Percentiles rank a stretch among this genome's conserved stretches.
These are phyloP conservation scores for Pezicula rhizophila DNA, from an alignment of 2,329 filamentous ascomycete species.

Conservation along the genomic window DNA sequence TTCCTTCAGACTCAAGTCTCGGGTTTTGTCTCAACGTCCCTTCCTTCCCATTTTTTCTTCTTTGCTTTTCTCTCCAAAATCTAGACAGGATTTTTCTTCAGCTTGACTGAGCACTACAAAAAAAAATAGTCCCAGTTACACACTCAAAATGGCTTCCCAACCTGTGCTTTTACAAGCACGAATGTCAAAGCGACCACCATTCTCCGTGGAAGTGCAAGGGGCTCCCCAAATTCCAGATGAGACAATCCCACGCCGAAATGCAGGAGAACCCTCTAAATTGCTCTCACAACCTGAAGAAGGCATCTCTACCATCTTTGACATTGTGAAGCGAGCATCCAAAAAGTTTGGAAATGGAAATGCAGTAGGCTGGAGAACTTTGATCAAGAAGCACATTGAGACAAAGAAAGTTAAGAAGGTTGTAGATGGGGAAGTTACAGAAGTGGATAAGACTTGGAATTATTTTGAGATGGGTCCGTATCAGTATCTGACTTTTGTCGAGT, in stretches of 20 bases:
- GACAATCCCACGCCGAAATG: slow-evolving; percentile 55
- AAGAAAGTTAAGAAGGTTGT: slow-evolving; percentile 85
- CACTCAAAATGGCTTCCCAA: too few species aligned
- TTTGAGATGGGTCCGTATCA: slow-evolving; percentile 75
- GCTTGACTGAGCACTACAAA: too few species aligned
- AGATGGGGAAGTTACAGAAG: slow-evolving; percentile 69
- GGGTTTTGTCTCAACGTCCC: too few species aligned
- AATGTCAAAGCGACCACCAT: slow-evolving; percentile 40
- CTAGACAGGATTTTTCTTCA: too few species aligned
- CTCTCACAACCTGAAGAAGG: slow-evolving; percentile 32
- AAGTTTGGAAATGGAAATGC: slow-evolving; percentile 57
- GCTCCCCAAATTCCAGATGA: slow-evolving; percentile 54
- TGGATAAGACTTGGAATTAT: slow-evolving; percentile 82
- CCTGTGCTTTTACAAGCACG: slow-evolving; percentile 8
- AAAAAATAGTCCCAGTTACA: too few species aligned
- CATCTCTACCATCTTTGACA: slow-evolving; percentile 55
- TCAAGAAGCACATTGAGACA: slow-evolving; percentile 71
- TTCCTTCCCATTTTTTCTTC: too few species aligned
- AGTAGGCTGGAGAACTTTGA: slow-evolving; percentile 63
- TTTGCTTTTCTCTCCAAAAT: too few species aligned
- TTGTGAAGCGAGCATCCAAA: slow-evolving; percentile 59
- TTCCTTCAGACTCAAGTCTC: too few species aligned
- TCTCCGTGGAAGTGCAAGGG: slow-evolving; percentile 54
- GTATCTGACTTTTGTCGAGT: slow-evolving; percentile 71
- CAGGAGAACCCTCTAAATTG: slow-evolving; percentile 9